Evolutionary conservation across 192 early-diverging fungal species (phyloP).

Genomic region (Haplosporangium gracile): DNA sequence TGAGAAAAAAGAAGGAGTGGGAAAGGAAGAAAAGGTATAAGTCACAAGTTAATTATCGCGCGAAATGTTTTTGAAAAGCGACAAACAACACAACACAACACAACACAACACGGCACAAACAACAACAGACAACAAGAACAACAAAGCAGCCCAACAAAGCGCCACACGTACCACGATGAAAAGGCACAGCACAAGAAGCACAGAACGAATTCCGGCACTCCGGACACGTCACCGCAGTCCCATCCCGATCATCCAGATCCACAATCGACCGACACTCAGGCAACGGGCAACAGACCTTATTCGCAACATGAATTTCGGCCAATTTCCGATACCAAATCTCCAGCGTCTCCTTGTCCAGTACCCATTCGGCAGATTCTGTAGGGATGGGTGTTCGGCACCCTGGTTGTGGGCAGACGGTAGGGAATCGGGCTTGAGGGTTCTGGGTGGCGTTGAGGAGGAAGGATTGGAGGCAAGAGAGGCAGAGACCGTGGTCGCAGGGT

Average conservation of each 20-base stretch:
- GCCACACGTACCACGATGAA: constrained; percentile 36
- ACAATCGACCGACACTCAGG: constrained; percentile 48
- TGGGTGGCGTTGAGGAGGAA: constrained; percentile 37
- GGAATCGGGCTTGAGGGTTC: constrained; percentile 32
- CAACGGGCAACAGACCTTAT: constrained; percentile 49
- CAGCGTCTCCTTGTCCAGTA: constrained; percentile 24
- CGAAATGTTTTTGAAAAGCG: neutral
- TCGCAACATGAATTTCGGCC: constrained; percentile 50
- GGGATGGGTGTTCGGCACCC: constrained; percentile 47
- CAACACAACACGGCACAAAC: neutral
- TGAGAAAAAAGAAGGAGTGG: too few species aligned
- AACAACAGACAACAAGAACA: neutral
- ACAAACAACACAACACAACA: neutral
- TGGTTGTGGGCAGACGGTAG: constrained; percentile 42
- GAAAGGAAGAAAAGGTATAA: neutral
- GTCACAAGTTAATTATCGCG: neutral
- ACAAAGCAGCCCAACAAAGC: neutral
- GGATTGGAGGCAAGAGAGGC: constrained; percentile 45
- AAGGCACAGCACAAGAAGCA: constrained; percentile 50
- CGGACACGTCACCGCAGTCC: constrained; percentile 48
- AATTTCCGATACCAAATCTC: constrained; percentile 52
- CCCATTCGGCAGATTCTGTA: constrained; percentile 46
- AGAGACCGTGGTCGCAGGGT: constrained; percentile 52
- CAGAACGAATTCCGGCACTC: constrained; percentile 54
- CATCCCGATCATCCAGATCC: constrained; percentile 51